Conservation (phyloP, 129 eudicot genomes). For the Centrapalus pauciflorus region DNA sequence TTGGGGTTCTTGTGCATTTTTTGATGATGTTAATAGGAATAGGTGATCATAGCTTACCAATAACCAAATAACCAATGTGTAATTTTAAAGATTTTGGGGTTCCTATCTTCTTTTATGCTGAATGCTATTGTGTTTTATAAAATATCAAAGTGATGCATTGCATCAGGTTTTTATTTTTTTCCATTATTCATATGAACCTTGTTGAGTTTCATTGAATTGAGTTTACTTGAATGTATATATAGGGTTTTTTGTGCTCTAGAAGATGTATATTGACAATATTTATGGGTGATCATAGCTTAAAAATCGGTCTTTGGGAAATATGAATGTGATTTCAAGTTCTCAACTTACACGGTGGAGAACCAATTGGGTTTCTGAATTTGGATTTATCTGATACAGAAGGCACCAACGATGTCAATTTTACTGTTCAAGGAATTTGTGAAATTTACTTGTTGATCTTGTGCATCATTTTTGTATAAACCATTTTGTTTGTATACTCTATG, state of each 20-base stretch:
- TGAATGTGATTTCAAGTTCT: background rate
- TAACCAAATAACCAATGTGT: too few species aligned
- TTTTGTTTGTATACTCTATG: too few species aligned
- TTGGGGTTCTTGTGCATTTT: slow-evolving; percentile 7
- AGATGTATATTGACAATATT: background rate
- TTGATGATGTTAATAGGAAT: background rate
- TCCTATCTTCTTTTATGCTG: background rate
- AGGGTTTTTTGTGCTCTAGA: background rate
- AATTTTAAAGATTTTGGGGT: background rate
- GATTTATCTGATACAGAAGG: too few species aligned
- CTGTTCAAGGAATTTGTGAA: background rate
- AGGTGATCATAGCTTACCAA: background rate
- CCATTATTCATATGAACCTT: too few species aligned
- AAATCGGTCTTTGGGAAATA: background rate
- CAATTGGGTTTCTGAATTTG: too few species aligned
- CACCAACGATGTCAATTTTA: too few species aligned
- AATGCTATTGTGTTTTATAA: background rate
- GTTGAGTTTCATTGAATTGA: background rate
- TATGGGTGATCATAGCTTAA: slow-evolving; percentile 3
- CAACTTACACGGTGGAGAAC: background rate
- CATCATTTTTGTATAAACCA: too few species aligned
- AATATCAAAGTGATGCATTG: background rate
- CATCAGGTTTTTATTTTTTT: too few species aligned
- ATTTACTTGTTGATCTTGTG: background rate
- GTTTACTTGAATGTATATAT: background rate